Evolutionary conservation across 306 rosid species (phyloP), one percentile per base, ranked within the genome.

Genomic region (Hippophae tibetana): DNA sequence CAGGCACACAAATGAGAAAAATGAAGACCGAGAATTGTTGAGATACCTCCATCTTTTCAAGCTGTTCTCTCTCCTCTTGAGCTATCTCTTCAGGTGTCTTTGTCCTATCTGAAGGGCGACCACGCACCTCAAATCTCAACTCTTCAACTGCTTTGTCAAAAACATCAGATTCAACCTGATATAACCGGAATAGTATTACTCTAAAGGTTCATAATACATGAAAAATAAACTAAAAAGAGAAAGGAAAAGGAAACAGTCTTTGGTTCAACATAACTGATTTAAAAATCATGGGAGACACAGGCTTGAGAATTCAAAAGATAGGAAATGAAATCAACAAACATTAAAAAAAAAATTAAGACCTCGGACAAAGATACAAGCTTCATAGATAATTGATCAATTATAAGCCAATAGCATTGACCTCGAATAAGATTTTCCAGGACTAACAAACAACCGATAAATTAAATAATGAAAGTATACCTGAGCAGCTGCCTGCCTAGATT

Each of bases 71-170:
- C 78, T 92, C 95, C 76, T 85, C 96, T 67, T 83, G 95, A 47
- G 96, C 96, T 79, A 88, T 80, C 77, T 92, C 96, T 72, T 85
- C 96, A 6, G 86, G 86, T 42, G 96, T 76, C 70, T 88, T 92
- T 56, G 81, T 80, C 80, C 96, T 83, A 51, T 84, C 89, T 10
- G 95, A 92, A 27, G 99, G 99, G 43, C 89, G 95, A 65, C 93
- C 99, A 60, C 99, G 89, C 69, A 81, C 82, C 72, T 83, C 95
- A 72, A 85, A 47, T 58, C 77, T 84, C 95, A 88, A 71, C 61
- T 73, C 84, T 76, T 66, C 86, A 49, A 85, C 84, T 70, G 76
- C 80, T 74, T 71, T 82, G 78, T 85, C 96, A 67, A 83, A 92
- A 7, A 74, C 66, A 66, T 84, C 92, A 5, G 96, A 79, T 57